These are phyloP conservation scores for Rhynchospora tenuis DNA, from an alignment of 176 grass and related monocot species.

Conservation along the genomic window DNA sequence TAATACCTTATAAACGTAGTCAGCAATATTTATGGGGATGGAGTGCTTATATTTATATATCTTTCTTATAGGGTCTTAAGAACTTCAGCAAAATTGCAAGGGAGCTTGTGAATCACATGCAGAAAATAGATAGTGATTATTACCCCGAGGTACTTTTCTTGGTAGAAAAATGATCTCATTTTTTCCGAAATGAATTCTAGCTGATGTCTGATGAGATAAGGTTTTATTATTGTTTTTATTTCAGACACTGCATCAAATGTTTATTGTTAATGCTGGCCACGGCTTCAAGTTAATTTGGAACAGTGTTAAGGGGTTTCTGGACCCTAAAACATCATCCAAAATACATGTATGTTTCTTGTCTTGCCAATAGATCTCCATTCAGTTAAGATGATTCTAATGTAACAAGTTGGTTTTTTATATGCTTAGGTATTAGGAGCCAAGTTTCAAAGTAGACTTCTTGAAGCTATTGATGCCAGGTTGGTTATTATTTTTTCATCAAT, in stretches of 20 bases:
- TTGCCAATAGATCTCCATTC: conserved; percentile 1
- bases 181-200: conserved; percentile 12
- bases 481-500: conserved; percentile 25
- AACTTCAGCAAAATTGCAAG: conserved; percentile 97
- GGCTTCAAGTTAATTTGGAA: conserved; percentile 97
- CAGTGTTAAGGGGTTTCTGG: conserved; percentile 87
- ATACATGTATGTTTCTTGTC: conserved; percentile 66
- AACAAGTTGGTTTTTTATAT: conserved; percentile 11
- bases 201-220: conserved; percentile 15
- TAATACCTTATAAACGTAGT: conserved; percentile 12
- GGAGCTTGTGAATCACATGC: conserved; percentile 80
- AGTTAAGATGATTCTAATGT: conserved; percentile 20
- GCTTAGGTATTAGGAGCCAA: conserved; percentile 84
- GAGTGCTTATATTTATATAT: background rate
- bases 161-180: background rate
- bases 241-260: conserved; percentile 98
- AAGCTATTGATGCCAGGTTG: conserved; percentile 84
- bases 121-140: conserved; percentile 95
- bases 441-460: conserved; percentile 88
- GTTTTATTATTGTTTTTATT: conserved; percentile 14
- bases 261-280: conserved; percentile 94
- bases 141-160: conserved; percentile 74
- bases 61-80: conserved; percentile 63
- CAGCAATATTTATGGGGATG: background rate
- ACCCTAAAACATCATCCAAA: conserved; percentile 96